Percentiles rank a stretch among this genome's conserved stretches.
Conservation (phyloP, 140 eudicot genomes). For the Senecio squalidus region DNA sequence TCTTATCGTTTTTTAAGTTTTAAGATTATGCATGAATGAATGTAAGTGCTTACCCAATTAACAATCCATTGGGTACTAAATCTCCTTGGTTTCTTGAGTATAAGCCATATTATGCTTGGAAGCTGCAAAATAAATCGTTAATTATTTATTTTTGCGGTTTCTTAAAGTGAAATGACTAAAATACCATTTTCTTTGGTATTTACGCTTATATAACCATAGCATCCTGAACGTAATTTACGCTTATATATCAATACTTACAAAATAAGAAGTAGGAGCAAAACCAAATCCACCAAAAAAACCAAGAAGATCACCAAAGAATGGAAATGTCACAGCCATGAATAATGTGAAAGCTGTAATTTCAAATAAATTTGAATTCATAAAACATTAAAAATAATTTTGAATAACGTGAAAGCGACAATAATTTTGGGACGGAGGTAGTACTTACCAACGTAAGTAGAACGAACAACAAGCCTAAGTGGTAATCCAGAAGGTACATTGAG, state of each 20-base stretch:
- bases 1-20: background rate
- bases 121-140: constrained; percentile 54
- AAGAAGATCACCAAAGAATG: constrained; percentile 94
- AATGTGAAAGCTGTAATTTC: constrained; percentile 72
- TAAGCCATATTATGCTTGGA: constrained; percentile 87
- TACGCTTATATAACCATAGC: background rate
- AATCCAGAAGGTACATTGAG: constrained; percentile 49
- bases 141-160: background rate
- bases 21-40: background rate
- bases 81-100: constrained; percentile 72
- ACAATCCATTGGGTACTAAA: constrained; percentile 61
- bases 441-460: constrained; percentile 83
- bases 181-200: no score
- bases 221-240: background rate
- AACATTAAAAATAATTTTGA: background rate
- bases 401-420: background rate
- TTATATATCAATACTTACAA: constrained; percentile 37
- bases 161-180: no score
- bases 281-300: constrained; percentile 99
- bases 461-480: constrained; percentile 58
- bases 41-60: constrained; percentile 65
- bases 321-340: constrained; percentile 80
- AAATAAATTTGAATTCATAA: background rate
- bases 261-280: constrained; percentile 86
- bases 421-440: background rate